Base-by-base conservation (phyloP, 1,284 basidiomycete genomes). In the Cystobasidium sp. region DNA sequence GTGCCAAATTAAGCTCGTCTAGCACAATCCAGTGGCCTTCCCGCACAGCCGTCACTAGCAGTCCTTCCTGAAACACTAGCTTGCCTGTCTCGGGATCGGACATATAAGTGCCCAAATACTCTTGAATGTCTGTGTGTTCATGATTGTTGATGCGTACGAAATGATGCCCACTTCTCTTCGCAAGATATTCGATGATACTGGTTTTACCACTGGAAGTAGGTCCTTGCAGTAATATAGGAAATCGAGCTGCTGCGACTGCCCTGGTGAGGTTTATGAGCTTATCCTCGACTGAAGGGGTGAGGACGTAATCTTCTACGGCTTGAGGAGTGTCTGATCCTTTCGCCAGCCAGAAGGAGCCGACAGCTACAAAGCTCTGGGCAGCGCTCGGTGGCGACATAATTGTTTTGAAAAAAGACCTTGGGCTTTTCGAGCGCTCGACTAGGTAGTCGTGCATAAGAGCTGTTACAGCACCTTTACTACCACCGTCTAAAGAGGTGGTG, bases 71-170 rank as follows among this genome's bases (percentile, higher is more conserved):
- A 84, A 97, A 99, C 14, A 92, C 89, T 18, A 99, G 87, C 82
- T 94, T 96, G 24, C 97, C 97, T 0, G 93, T 93, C 31, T 88
- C 83, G 6, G 94, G 88, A 82, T 99, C 95, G 0, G 96, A 95
- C 16, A 96, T 89, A 80, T 99, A 99, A 0, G 94, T 95, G 6
- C 97, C 97, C 65, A 99, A 87, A 81, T 99, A 99, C 81, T 99
- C 97, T 81, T 99, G 97, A 68, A 84, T 95, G 82, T 99, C 97
- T 5, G 97, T 99, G 81, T 99, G 97, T 80, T 99, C 97, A 84
- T 99, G 97, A 80, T 99, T 99, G 85, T 99, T 99, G 87, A 99
- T 98, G 47, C 97, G 92, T 39, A 99, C 90, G 81, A 99, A 99
- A 41, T 88, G 88, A 84, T 99, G 97, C 0, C 97, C 96, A 0